Evolutionary conservation across 1,139 yeast species (phyloP), one percentile per base, ranked within the genome.

Genomic region (Candida pseudoviswanathii): DNA sequence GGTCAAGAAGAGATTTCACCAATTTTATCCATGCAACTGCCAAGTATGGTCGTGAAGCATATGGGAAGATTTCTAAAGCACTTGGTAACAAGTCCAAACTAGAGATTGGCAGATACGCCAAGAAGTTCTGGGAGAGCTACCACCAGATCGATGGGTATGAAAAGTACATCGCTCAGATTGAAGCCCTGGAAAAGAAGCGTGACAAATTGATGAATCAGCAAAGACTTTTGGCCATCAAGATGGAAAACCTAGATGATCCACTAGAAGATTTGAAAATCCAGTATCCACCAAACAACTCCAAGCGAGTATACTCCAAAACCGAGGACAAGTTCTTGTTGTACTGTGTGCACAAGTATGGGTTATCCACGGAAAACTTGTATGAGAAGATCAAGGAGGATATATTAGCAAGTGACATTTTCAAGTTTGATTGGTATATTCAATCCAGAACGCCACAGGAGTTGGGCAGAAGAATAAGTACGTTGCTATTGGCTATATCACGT

Each of bases 281-380:
- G 50, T 91, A 91, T 59, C 97, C 97, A 0, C 95, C 96, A n/a
- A 90, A 90, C 61, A 91, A 90, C 63, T 90, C 97, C 34, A 87
- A 90, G 60, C 74, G 95, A 59, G 80, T 89, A 5, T 94, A 90
- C 64, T 85, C 96, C 4, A 88, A 88, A 48, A 77, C 83, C 1
- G 99, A 94, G 64, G 99, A 94, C 63, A 79, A 96, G 49, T 94
- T 88, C 63, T 72, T 94, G 46, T 68, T 95, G 49, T 72, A 82
- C 34, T 84, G 86, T 57, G 87, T 90, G 41, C 79, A 89, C 64
- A 85, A 87, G 56, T 80, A 85, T 58, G 99, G 99, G 0, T 71
- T 92, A 24, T 82, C 85, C 58, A 73, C 83, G 31, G 89, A 86
- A 38, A 80, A 83, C 50, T 73, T 94, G 42, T 84, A 81, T 57